phyloP scores from a whole-genome alignment of 2,329 filamentous ascomycete species.

The Dactylonectria estremocensis region DNA sequence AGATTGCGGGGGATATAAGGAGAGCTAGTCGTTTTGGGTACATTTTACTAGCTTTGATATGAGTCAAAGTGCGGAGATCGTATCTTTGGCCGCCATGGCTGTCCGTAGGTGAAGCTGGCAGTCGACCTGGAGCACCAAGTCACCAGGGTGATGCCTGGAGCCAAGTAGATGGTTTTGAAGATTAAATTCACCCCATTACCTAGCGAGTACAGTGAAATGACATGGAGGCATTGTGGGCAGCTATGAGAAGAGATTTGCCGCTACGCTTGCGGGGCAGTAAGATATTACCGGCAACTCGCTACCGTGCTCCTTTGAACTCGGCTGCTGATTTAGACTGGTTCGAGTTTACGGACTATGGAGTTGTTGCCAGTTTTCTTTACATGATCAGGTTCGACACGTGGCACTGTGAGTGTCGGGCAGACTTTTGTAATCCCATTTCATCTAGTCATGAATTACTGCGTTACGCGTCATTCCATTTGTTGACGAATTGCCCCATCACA shows the following conservation, averaged over 20 bases:
- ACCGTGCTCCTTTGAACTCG: too few species aligned
- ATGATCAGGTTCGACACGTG: too few species aligned
- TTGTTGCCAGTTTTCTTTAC: too few species aligned
- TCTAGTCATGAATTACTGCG: background rate
- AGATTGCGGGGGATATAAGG: background rate
- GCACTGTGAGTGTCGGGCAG: too few species aligned
- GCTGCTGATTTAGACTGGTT: too few species aligned
- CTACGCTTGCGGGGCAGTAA: too few species aligned
- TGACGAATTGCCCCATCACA: background rate
- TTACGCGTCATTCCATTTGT: background rate
- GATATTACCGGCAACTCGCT: too few species aligned
- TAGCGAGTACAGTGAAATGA: background rate
- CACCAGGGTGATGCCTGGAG: background rate
- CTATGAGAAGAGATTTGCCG: too few species aligned
- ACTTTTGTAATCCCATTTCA: too few species aligned
- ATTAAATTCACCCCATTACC: background rate
- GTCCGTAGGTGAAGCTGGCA: background rate
- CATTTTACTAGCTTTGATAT: background rate
- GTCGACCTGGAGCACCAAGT: background rate
- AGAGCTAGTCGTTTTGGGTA: background rate
- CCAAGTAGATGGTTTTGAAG: background rate
- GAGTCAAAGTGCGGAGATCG: background rate
- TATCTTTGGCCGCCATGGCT: background rate
- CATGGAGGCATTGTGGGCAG: too few species aligned
- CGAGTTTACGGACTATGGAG: too few species aligned